A percentile compares a stretch with the other conserved stretches of the same genome.
Conservation (phyloP, 108 stramenopile genomes). For the Pseudonitzschia delicatissima region DNA sequence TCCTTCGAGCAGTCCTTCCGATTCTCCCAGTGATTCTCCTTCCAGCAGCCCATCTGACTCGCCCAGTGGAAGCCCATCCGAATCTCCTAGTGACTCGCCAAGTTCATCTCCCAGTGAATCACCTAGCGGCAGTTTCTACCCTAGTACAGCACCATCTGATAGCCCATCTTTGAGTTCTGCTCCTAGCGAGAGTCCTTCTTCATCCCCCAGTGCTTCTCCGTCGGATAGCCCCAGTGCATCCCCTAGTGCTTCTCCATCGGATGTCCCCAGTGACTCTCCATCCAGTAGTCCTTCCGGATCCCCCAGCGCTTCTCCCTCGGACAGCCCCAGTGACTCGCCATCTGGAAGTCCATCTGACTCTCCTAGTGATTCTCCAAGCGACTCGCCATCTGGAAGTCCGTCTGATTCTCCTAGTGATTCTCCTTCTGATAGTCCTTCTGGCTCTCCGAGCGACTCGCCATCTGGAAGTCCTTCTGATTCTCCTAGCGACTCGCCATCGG, state of each 20-base stretch:
- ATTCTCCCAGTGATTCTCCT: conserved; percentile 8
- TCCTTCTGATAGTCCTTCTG: neutral
- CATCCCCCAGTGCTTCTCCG: neutral
- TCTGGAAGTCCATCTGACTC: neutral
- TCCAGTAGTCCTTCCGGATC: neutral
- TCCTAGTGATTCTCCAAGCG: neutral
- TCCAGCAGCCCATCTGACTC: neutral
- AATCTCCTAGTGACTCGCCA: conserved; percentile 17
- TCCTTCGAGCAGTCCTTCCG: neutral
- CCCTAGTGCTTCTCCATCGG: neutral
- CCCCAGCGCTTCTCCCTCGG: conserved; percentile 8
- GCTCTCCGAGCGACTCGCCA: neutral
- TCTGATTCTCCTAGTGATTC: neutral
- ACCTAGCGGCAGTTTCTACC: neutral
- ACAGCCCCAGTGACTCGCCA: conserved; percentile 4
- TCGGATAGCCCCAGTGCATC: neutral
- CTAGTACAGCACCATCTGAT: neutral
- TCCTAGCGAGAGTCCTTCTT: neutral
- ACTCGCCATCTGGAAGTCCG: neutral
- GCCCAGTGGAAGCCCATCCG: conserved; percentile 9
- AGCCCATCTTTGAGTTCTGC: conserved; percentile 1
- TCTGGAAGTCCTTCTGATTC: neutral
- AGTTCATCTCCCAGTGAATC: neutral
- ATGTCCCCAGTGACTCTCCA: neutral
- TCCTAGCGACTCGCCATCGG: conserved; percentile 8